Conservation (phyloP, 2,329 filamentous ascomycete species). For the Arthrocladium fulminans region DNA sequence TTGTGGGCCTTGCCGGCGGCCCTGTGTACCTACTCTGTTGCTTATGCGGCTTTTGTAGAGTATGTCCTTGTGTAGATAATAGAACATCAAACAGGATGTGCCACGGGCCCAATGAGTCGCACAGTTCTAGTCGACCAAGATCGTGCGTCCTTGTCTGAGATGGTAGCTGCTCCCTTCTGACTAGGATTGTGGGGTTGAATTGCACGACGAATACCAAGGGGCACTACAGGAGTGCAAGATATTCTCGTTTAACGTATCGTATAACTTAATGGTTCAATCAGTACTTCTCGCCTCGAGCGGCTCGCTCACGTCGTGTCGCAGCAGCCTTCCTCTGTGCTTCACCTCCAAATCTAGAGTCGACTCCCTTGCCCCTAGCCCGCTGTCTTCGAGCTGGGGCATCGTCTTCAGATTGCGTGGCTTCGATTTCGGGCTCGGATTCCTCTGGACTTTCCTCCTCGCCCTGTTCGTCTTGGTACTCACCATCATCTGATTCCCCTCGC, state of each 20-base stretch:
- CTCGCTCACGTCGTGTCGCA: neutral
- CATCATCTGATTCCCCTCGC: neutral
- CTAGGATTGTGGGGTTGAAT: neutral
- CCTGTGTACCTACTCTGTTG: neutral
- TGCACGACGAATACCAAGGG: neutral
- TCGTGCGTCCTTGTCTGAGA: too few species aligned
- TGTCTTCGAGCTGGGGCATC: neutral
- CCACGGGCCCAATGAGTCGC: neutral
- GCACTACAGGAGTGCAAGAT: neutral
- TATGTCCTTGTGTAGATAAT: neutral
- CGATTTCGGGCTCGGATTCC: neutral
- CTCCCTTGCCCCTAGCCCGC: neutral
- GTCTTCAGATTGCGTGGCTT: neutral
- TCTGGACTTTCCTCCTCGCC: neutral
- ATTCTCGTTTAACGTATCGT: neutral
- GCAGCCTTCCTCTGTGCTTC: slow-evolving; percentile 5
- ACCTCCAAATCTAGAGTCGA: neutral
- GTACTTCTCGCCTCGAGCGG: neutral
- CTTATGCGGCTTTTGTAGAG: neutral
- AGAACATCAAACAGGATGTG: neutral
- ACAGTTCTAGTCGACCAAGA: neutral
- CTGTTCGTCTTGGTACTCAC: neutral
- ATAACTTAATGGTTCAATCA: too few species aligned
- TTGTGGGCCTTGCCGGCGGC: too few species aligned
- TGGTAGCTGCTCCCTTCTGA: too few species aligned